These are phyloP conservation scores for Hyaloperonospora brassicae DNA, from an alignment of 352 stramenopile species.

Conservation along the genomic window DNA sequence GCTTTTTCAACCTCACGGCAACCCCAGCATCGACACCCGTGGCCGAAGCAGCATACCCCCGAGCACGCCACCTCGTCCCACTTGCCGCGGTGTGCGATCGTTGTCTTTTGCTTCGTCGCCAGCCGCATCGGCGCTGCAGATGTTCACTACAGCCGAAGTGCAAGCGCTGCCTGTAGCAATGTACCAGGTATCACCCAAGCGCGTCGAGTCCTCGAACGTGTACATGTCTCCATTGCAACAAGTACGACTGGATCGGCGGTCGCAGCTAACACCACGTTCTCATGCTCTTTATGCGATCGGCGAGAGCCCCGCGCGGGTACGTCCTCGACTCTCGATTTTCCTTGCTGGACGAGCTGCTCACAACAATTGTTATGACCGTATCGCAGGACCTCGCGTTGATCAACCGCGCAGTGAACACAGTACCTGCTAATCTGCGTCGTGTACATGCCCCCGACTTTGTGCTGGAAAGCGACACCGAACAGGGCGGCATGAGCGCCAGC, in stretches of 20 bases:
- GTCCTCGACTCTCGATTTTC: conserved; percentile 11
- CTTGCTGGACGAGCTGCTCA: conserved; percentile 1
- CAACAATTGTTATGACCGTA: not conserved
- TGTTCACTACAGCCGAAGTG: conserved; percentile 68
- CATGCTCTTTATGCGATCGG: conserved; percentile 82
- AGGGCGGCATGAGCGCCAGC: conserved; percentile 15
- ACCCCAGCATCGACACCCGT: conserved; percentile 1
- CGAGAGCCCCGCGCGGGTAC: conserved; percentile 73
- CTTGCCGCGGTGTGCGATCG: conserved; percentile 17
- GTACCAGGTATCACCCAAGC: conserved; percentile 72
- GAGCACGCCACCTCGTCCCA: conserved; percentile 37
- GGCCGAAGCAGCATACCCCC: conserved; percentile 30
- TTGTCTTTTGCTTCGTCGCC: conserved; percentile 43
- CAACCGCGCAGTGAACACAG: conserved; percentile 63
- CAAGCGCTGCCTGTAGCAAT: conserved; percentile 71
- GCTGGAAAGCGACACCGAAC: conserved; percentile 28
- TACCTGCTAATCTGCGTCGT: conserved; percentile 12
- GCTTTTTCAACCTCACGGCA: conserved; percentile 12
- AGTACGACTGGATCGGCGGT: conserved; percentile 56
- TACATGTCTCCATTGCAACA: conserved; percentile 84
- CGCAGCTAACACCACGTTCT: conserved; percentile 63
- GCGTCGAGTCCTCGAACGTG: conserved; percentile 69
- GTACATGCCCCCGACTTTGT: conserved; percentile 17
- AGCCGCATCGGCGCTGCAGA: conserved; percentile 33
- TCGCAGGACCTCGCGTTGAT: conserved; percentile 63